These are phyloP conservation scores for Cladophialophora psammophila DNA, from an alignment of 2,329 filamentous ascomycete species.

Conservation along the genomic window DNA sequence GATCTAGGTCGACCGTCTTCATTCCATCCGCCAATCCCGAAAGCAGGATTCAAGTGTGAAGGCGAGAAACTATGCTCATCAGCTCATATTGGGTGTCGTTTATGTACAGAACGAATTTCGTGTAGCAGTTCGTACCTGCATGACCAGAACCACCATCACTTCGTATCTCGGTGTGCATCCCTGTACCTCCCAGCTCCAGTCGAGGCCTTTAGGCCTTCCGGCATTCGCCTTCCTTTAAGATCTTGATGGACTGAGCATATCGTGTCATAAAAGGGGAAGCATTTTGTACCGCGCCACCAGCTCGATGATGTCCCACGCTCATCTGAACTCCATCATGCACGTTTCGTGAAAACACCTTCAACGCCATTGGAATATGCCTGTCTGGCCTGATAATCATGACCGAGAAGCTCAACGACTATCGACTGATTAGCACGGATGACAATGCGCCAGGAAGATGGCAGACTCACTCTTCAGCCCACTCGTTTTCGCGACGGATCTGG, in stretches of 20 bases:
- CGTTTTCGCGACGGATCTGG: conserved; percentile 90
- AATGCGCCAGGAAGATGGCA: neutral
- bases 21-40: neutral
- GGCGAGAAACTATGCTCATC: neutral
- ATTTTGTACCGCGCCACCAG: neutral
- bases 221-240: neutral
- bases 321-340: neutral
- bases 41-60: neutral
- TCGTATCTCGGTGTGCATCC: neutral
- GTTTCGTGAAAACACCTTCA: conserved; percentile 12
- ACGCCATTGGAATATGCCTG: conserved; percentile 6
- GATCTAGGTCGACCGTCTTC: neutral
- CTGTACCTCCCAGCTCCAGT: neutral
- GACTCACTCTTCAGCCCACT: conserved; percentile 82
- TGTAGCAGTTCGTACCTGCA: neutral
- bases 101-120: conserved; percentile 3
- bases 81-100: neutral
- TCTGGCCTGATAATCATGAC: conserved; percentile 25
- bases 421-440: conserved; percentile 9
- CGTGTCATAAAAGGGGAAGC: neutral
- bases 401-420: conserved; percentile 34
- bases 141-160: neutral
- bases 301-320: neutral
- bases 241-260: neutral
- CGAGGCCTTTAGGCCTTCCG: neutral